These are phyloP conservation scores for Fusarium scirpi DNA, from an alignment of 2,329 filamentous ascomycete species.

Conservation along the genomic window DNA sequence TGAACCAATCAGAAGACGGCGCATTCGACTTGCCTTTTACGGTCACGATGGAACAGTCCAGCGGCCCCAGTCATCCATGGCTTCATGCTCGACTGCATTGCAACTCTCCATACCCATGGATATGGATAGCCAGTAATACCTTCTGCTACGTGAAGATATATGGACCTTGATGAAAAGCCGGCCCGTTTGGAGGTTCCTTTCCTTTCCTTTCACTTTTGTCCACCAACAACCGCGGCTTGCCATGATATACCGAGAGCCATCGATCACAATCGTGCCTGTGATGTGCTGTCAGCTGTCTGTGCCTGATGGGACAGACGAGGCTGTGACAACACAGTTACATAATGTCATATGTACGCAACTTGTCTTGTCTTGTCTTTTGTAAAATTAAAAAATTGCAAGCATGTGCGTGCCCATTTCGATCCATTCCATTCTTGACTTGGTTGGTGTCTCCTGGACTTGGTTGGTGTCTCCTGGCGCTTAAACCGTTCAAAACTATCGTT, in stretches of 20 bases:
- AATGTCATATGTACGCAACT: constrained; percentile 22
- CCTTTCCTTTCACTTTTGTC: constrained; percentile 12
- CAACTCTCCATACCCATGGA: constrained; percentile 20
- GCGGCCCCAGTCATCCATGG: constrained; percentile 15
- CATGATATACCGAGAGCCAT: constrained; percentile 40
- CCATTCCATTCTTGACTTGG: constrained; percentile 20
- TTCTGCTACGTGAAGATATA: constrained; percentile 20
- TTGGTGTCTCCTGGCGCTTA: constrained; percentile 15
- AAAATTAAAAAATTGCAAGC: constrained; percentile 28
- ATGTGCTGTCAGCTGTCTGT: constrained; percentile 3
- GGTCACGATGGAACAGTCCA: constrained; percentile 8
- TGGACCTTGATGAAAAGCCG: constrained; percentile 33
- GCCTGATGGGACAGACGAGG: constrained; percentile 9
- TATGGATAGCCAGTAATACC: constrained; percentile 9
- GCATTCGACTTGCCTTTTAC: constrained; percentile 33
- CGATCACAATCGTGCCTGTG: constrained; percentile 3
- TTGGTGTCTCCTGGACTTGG: constrained; percentile 5
- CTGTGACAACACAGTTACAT: constrained; percentile 14
- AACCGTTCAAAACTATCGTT: constrained; percentile 3
- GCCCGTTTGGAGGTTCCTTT: constrained; percentile 32
- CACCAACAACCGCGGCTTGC: constrained; percentile 40
- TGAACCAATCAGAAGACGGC: constrained; percentile 24
- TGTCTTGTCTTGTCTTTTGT: constrained; percentile 25
- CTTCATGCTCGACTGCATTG: constrained; percentile 12
- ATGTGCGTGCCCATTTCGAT: constrained; percentile 22